Conservation (phyloP, 768 basidiomycete genomes). For the Leccinum rimulosum region DNA sequence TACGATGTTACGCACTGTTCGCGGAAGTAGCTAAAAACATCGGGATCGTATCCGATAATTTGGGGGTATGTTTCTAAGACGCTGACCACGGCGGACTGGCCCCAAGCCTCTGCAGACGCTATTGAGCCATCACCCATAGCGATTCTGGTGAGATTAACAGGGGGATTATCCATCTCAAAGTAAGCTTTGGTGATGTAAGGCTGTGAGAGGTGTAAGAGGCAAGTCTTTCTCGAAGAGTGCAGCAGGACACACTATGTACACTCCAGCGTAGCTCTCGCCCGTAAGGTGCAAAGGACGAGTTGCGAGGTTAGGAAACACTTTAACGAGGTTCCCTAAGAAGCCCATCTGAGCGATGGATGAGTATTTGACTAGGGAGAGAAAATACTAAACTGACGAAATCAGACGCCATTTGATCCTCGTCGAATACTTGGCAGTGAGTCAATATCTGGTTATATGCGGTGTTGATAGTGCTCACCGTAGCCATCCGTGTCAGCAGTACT, state of each 20-base stretch:
- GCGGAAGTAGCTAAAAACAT: slow-evolving; percentile 65
- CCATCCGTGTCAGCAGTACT: slow-evolving; percentile 62
- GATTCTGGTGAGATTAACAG: slow-evolving; percentile 65
- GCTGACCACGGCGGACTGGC: slow-evolving; percentile 54
- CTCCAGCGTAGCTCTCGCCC: slow-evolving; percentile 76
- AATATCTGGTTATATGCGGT: not conserved
- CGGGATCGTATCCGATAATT: slow-evolving; percentile 67
- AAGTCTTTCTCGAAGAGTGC: not conserved
- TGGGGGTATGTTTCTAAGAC: slow-evolving; percentile 74
- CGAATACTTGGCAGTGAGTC: slow-evolving; percentile 38
- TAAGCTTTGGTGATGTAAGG: slow-evolving; percentile 76
- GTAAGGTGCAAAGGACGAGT: slow-evolving; percentile 65
- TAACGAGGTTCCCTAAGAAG: slow-evolving; percentile 68
- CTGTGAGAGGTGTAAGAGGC: slow-evolving; percentile 31
- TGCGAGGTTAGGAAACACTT: slow-evolving; percentile 68
- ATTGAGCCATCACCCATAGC: slow-evolving; percentile 71
- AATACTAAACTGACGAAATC: slow-evolving; percentile 39
- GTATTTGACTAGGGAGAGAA: not conserved
- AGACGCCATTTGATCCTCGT: slow-evolving; percentile 64
- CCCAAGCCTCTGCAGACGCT: slow-evolving; percentile 47
- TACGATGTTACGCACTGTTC: slow-evolving; percentile 49
- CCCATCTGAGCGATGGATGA: slow-evolving; percentile 49
- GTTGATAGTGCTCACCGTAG: slow-evolving; percentile 44
- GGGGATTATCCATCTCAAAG: slow-evolving; percentile 59
- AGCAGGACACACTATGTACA: slow-evolving; percentile 53